Percentiles rank a stretch among this genome's conserved stretches.
Evolutionary conservation across 768 basidiomycete species (phyloP).

Genomic region (Rickenella mellea): DNA sequence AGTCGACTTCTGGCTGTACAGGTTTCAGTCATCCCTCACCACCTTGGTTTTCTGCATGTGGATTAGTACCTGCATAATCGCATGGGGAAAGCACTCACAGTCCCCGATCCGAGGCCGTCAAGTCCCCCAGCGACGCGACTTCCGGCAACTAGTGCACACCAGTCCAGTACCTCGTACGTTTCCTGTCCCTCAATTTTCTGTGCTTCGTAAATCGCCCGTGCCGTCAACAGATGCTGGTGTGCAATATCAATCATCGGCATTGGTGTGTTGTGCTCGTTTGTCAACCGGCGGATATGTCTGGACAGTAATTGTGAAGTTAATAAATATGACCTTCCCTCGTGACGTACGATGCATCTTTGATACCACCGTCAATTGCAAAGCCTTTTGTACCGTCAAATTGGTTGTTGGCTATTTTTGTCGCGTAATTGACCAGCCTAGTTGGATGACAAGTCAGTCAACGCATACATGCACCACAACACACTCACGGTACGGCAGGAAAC

Average conservation of each 20-base stretch:
- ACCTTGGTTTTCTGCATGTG: not conserved
- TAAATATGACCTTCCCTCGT: not conserved
- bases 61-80: not conserved
- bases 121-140: constrained; percentile 68
- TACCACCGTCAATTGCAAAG: constrained; percentile 78
- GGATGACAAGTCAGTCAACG: not conserved
- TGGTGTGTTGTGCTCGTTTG: constrained; percentile 53
- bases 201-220: constrained; percentile 58
- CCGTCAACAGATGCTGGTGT: constrained; percentile 70
- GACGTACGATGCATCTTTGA: constrained; percentile 69
- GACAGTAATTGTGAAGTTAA: constrained; percentile 3
- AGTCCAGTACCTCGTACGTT: constrained; percentile 57
- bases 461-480: constrained; percentile 10
- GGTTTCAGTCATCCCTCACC: not conserved
- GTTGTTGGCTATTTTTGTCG: constrained; percentile 62
- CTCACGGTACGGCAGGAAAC: constrained; percentile 55
- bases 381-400: constrained; percentile 66
- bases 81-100: constrained; percentile 15
- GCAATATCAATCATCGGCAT: constrained; percentile 68
- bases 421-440: constrained; percentile 43
- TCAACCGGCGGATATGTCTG: constrained; percentile 63
- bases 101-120: constrained; percentile 28
- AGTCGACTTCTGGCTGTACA: no score
- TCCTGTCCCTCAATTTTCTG: constrained; percentile 34
- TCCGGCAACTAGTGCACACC: constrained; percentile 76